Evolutionary conservation across 257 asterid genomes (phyloP).

Genomic region (Eustoma russellianum): DNA sequence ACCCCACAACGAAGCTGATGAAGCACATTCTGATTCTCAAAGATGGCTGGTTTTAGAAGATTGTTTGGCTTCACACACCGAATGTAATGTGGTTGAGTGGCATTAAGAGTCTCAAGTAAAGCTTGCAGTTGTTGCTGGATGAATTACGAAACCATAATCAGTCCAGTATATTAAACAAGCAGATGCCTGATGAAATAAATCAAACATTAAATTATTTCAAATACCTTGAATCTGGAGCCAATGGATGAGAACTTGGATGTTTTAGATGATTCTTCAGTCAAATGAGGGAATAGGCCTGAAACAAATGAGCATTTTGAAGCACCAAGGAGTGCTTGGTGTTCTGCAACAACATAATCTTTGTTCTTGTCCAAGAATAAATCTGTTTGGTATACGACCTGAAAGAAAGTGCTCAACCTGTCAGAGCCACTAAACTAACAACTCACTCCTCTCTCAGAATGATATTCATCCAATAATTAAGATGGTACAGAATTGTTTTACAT

Average conservation of each 20-base stretch:
- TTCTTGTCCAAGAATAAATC: constrained; percentile 79
- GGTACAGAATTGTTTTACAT: constrained; percentile 19
- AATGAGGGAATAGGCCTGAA: constrained; percentile 66
- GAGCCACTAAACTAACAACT: constrained; percentile 14
- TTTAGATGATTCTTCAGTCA: constrained; percentile 77
- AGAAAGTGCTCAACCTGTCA: constrained; percentile 18
- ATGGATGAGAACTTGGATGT: constrained; percentile 81
- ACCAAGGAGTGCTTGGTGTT: constrained; percentile 80
- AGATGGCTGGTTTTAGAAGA: constrained; percentile 66
- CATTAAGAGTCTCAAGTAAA: constrained; percentile 74
- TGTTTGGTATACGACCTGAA: constrained; percentile 89
- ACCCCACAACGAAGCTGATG: constrained; percentile 98
- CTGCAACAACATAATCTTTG: constrained; percentile 80
- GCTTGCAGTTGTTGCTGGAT: constrained; percentile 84
- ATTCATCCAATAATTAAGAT: not conserved
- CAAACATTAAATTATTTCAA: constrained; percentile 9
- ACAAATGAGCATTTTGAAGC: constrained; percentile 73
- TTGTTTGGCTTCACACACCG: constrained; percentile 92
- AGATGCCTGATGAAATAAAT: not conserved
- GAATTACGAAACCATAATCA: constrained; percentile 8
- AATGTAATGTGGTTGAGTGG: constrained; percentile 80
- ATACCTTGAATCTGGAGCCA: constrained; percentile 82
- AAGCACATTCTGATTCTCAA: constrained; percentile 71
- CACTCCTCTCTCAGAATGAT: constrained; percentile 1
- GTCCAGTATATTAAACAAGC: constrained; percentile 1